These are phyloP conservation scores for Tricholomella constricta DNA, from an alignment of 768 basidiomycete genomes.

Conservation along the genomic window DNA sequence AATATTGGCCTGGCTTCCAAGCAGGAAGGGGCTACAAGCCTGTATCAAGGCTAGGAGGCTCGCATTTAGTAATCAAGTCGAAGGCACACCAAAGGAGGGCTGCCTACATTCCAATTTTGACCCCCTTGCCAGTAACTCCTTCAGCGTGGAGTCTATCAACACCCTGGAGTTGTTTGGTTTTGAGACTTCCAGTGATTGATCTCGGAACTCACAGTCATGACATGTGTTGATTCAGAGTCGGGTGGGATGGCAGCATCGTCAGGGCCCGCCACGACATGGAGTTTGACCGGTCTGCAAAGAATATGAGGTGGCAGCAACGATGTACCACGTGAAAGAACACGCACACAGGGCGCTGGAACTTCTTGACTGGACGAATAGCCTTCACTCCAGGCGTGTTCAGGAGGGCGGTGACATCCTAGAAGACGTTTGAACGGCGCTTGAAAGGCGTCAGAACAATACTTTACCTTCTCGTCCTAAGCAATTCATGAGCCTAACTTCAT, in stretches of 20 bases:
- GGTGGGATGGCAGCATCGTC: conserved; percentile 44
- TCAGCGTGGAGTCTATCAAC: conserved; percentile 66
- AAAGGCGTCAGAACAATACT: background rate
- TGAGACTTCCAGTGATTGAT: background rate
- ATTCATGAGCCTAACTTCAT: background rate
- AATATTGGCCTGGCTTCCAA: background rate
- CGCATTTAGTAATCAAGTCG: background rate
- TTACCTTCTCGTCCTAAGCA: conserved; percentile 30
- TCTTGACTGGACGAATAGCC: conserved; percentile 56
- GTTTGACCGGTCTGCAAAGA: conserved; percentile 43
- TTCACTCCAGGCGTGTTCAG: conserved; percentile 51
- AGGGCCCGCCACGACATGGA: conserved; percentile 41
- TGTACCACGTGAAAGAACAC: conserved; percentile 1
- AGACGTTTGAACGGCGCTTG: background rate
- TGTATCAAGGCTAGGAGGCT: conserved; percentile 48
- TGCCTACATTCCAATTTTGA: conserved; percentile 67
- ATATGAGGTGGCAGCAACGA: background rate
- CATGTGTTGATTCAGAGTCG: conserved; percentile 53
- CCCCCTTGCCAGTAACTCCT: conserved; percentile 61
- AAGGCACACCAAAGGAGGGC: background rate
- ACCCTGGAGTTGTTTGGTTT: conserved; percentile 37
- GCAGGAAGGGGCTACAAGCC: conserved; percentile 25
- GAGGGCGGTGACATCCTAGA: conserved; percentile 50
- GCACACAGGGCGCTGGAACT: conserved; percentile 45
- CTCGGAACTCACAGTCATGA: conserved; percentile 46